phyloP scores from a whole-genome alignment of 2,329 filamentous ascomycete species.

The Orbilia ellipsospora region DNA sequence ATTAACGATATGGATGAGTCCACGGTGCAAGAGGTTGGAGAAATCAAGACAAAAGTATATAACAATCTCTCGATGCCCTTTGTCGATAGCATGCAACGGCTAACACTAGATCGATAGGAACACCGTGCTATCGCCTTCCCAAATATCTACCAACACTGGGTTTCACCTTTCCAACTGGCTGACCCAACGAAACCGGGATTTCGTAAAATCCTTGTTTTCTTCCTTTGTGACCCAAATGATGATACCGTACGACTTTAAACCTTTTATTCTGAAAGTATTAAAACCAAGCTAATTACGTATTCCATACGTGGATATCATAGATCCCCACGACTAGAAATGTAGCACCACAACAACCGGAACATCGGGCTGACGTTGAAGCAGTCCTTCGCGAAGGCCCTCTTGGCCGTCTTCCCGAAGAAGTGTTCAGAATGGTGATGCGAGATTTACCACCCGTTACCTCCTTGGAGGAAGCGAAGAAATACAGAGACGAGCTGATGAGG shows the following conservation, averaged over 20 bases:
- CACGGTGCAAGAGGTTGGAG: constrained; percentile 30
- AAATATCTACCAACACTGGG: constrained; percentile 45
- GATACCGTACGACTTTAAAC: background rate
- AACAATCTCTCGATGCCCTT: background rate
- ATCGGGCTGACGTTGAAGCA: background rate
- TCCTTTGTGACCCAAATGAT: constrained; percentile 59
- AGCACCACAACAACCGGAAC: constrained; percentile 37
- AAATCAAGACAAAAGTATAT: constrained; percentile 38
- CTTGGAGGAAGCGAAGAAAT: constrained; percentile 62
- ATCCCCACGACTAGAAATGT: constrained; percentile 35
- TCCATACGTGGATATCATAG: background rate
- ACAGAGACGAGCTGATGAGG: constrained; percentile 63
- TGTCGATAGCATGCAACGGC: background rate
- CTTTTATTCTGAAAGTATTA: too few species aligned
- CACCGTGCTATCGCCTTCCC: constrained; percentile 52
- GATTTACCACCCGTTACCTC: constrained; percentile 58
- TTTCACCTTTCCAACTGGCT: constrained; percentile 43
- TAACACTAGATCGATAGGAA: constrained; percentile 2
- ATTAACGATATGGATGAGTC: constrained; percentile 28
- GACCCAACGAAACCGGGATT: constrained; percentile 43
- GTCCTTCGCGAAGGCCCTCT: constrained; percentile 13
- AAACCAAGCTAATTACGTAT: too few species aligned
- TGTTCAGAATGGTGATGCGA: constrained; percentile 55
- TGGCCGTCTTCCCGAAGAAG: constrained; percentile 47
- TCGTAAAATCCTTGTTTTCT: constrained; percentile 51